Conservation (phyloP, 83 land plant species). For the Picea abies region DNA sequence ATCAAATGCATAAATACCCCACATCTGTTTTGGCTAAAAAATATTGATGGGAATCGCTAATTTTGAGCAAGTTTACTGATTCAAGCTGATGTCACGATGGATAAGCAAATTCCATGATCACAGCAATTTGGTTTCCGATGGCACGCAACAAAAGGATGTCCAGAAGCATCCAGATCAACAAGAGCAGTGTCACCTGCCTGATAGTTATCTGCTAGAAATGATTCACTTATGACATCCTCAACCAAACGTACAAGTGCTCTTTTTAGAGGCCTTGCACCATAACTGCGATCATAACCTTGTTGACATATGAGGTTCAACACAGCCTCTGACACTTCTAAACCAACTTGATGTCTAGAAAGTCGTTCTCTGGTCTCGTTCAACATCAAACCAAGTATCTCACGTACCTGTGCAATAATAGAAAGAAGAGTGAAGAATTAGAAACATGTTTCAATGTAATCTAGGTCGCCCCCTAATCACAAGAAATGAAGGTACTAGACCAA, state of each 20-base stretch:
- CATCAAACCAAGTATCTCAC: constrained; percentile 76
- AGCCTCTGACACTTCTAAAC: constrained; percentile 80
- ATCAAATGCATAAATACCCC: background rate
- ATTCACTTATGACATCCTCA: constrained; percentile 86
- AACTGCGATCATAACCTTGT: constrained; percentile 76
- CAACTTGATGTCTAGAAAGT: constrained; percentile 50
- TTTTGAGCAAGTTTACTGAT: background rate
- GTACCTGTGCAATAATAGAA: constrained; percentile 43
- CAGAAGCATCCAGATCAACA: constrained; percentile 75
- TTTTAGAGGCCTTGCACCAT: constrained; percentile 92
- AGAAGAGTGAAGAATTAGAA: background rate
- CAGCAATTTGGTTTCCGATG: constrained; percentile 39
- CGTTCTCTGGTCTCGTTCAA: constrained; percentile 73
- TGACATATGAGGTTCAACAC: constrained; percentile 66
- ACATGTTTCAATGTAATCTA: background rate
- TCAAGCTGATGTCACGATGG: constrained; percentile 34
- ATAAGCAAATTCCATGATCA: constrained; percentile 41
- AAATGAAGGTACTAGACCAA: background rate
- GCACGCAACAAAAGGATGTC: constrained; percentile 66
- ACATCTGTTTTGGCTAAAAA: background rate
- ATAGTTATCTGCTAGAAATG: constrained; percentile 62
- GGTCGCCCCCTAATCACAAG: too few species aligned
- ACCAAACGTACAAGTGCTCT: constrained; percentile 70
- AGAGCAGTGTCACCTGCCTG: constrained; percentile 74
- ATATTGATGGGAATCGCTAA: background rate